phyloP scores from a whole-genome alignment of 208 protist species.

The Tritrichomonas musculus region DNA sequence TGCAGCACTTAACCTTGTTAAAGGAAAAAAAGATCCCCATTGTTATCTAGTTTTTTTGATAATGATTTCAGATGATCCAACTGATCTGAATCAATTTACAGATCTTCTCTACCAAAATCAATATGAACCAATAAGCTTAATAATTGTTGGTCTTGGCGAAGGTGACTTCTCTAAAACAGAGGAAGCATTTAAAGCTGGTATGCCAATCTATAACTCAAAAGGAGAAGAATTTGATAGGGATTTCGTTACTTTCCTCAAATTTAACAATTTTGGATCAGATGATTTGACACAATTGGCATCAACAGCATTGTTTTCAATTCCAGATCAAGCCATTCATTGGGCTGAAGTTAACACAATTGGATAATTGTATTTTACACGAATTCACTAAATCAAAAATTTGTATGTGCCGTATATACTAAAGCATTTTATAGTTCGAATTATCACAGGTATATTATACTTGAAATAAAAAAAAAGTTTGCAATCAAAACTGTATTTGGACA shows the following conservation, averaged over 20 bases:
- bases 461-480: too few species aligned
- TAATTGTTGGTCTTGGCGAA: slow-evolving; percentile 15
- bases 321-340: slow-evolving; percentile 17
- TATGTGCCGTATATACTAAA: too few species aligned
- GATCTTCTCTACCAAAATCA: background rate
- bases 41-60: slow-evolving; percentile 13
- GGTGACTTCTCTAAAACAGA: background rate
- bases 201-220: background rate
- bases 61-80: background rate
- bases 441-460: too few species aligned
- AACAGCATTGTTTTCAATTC: background rate
- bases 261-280: background rate
- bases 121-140: background rate
- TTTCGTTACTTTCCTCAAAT: background rate
- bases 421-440: too few species aligned
- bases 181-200: background rate
- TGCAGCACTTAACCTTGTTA: background rate
- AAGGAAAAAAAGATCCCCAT: background rate
- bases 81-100: background rate
- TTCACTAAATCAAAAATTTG: too few species aligned
- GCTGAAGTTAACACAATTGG: background rate
- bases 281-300: background rate
- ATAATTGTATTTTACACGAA: too few species aligned
- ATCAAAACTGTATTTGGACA: too few species aligned
- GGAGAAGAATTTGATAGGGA: slow-evolving; percentile 5